Percentiles rank a stretch among this genome's conserved stretches.
Evolutionary conservation across 192 early-diverging fungal species (phyloP).

Genomic region (Dissophora ornata): DNA sequence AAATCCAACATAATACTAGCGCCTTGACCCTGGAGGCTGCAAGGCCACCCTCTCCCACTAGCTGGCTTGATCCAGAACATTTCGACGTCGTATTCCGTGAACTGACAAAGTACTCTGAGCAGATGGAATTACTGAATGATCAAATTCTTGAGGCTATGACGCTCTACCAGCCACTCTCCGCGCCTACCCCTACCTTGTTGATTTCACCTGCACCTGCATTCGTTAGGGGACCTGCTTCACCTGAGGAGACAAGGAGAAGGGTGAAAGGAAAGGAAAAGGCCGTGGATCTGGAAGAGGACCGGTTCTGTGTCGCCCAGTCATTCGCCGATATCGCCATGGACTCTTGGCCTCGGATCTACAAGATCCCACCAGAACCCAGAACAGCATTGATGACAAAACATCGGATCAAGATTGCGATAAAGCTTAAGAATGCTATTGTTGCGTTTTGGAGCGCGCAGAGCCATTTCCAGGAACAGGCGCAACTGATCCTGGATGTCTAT

Average conservation of each 20-base stretch:
- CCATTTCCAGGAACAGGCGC: slow-evolving; percentile 32
- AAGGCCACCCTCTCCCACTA: neutral
- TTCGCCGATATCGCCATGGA: slow-evolving; percentile 19
- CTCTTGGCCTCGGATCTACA: slow-evolving; percentile 34
- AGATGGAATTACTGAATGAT: slow-evolving; percentile 29
- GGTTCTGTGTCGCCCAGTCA: slow-evolving; percentile 10
- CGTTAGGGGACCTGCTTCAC: neutral
- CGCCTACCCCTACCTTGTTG: too few species aligned
- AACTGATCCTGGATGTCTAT: slow-evolving; percentile 30
- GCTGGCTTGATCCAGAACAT: slow-evolving; percentile 11
- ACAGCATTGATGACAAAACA: slow-evolving; percentile 12
- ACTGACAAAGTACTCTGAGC: slow-evolving; percentile 18
- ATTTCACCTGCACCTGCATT: neutral
- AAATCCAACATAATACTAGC: neutral
- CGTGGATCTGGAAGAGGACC: slow-evolving; percentile 23
- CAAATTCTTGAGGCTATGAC: slow-evolving; percentile 36
- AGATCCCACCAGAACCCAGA: slow-evolving; percentile 10
- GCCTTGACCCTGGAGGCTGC: neutral
- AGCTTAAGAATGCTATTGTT: slow-evolving; percentile 22
- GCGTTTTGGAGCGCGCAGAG: slow-evolving; percentile 32
- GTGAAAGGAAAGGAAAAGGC: slow-evolving; percentile 22
- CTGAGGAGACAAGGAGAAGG: neutral
- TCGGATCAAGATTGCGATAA: slow-evolving; percentile 21
- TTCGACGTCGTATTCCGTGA: slow-evolving; percentile 16
- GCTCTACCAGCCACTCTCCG: neutral